phyloP scores from a whole-genome alignment of 805 yeast genomes.

The Helenozyma baotianmanensis region DNA sequence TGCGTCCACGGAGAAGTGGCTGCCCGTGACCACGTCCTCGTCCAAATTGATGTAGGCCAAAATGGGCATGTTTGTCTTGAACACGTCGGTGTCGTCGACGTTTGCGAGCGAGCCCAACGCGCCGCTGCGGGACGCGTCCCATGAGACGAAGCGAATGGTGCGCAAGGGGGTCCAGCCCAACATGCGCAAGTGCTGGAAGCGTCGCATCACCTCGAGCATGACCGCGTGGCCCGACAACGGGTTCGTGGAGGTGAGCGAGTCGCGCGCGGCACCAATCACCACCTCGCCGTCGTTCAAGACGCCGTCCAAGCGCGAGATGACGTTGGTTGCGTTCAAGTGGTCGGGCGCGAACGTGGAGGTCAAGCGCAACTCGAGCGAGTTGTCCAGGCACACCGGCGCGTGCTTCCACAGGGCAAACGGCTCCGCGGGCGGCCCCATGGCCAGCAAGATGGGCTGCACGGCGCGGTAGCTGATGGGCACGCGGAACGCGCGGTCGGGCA shows the following conservation, averaged over 20 bases:
- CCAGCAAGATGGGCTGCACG: constrained; percentile 12
- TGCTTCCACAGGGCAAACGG: constrained; percentile 10
- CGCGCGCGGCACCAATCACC: constrained; percentile 38
- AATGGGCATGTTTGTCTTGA: constrained; percentile 21
- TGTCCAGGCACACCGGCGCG: constrained; percentile 6
- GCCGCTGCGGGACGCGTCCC: constrained; percentile 37
- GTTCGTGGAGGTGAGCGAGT: constrained; percentile 30
- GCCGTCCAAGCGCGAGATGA: constrained; percentile 32
- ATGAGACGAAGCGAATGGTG: constrained; percentile 34
- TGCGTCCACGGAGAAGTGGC: constrained; percentile 29
- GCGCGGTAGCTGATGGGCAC: constrained; percentile 12
- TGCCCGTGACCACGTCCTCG: constrained; percentile 35
- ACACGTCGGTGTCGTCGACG: constrained; percentile 17
- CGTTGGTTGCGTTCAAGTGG: constrained; percentile 19
- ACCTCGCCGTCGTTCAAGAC: constrained; percentile 37
- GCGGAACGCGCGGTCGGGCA: constrained; percentile 6
- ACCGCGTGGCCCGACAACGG: constrained; percentile 39
- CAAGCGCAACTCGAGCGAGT: constrained; percentile 6
- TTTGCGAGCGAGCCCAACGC: constrained; percentile 26
- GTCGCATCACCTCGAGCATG: constrained; percentile 35
- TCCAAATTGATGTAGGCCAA: constrained; percentile 37
- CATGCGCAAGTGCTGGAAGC: constrained; percentile 24
- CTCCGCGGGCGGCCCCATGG: constrained; percentile 6
- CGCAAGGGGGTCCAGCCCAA: constrained; percentile 43
- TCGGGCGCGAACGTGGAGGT: constrained; percentile 1